These are phyloP conservation scores for Chaetomium strumarium DNA, from an alignment of 2,329 filamentous ascomycete genomes.

Conservation along the genomic window DNA sequence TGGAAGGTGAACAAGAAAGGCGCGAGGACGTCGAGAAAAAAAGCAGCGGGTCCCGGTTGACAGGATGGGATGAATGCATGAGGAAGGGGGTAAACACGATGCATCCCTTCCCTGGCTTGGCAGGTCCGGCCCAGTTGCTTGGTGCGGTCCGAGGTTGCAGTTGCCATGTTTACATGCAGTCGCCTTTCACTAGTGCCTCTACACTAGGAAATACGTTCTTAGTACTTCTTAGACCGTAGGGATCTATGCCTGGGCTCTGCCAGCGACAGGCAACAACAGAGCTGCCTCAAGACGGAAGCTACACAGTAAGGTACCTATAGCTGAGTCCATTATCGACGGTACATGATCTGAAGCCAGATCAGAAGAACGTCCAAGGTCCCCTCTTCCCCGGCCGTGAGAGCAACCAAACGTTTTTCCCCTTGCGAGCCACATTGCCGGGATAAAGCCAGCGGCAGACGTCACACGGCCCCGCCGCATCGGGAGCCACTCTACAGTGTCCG, in stretches of 20 bases:
- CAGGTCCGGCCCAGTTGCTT: not conserved
- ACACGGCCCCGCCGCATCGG: too few species aligned
- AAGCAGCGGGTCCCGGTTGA: constrained; percentile 9
- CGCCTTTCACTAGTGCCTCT: constrained; percentile 1
- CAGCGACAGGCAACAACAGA: not conserved
- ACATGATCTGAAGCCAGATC: not conserved
- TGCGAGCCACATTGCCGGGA: too few species aligned
- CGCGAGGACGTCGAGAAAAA: constrained; percentile 12
- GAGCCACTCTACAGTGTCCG: too few species aligned
- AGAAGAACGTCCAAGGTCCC: too few species aligned
- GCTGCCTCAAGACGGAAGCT: not conserved
- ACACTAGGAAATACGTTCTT: too few species aligned
- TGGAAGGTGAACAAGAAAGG: constrained; percentile 3
- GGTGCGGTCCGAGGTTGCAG: not conserved
- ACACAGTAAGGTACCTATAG: too few species aligned
- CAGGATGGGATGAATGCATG: constrained; percentile 18
- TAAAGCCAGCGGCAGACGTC: too few species aligned
- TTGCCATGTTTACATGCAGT: constrained; percentile 11
- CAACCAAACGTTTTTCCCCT: too few species aligned
- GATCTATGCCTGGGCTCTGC: not conserved
- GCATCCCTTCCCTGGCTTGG: constrained; percentile 14
- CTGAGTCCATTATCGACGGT: not conserved
- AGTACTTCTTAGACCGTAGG: not conserved
- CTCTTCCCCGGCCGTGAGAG: too few species aligned
- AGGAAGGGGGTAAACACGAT: constrained; percentile 16